These are phyloP conservation scores for Yarrowia phangngaensis DNA, from an alignment of 805 yeast genomes.

Conservation along the genomic window DNA sequence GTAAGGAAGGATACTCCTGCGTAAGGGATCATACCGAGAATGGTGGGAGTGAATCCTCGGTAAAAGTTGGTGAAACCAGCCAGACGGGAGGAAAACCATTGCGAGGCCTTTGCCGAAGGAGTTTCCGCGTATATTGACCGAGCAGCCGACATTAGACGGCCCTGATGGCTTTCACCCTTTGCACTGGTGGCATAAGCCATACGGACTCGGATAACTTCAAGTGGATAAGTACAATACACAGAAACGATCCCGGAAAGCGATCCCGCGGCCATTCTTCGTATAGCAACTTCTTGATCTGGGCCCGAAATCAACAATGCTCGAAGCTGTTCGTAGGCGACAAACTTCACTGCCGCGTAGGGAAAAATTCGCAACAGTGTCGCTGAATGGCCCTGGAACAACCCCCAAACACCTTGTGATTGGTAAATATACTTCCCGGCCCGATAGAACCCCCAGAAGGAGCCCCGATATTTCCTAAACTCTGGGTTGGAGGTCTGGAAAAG, in stretches of 20 bases:
- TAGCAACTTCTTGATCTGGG: slow-evolving; percentile 69
- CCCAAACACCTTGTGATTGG: slow-evolving; percentile 64
- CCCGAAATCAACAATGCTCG: slow-evolving; percentile 73
- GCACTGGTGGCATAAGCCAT: slow-evolving; percentile 75
- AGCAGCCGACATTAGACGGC: slow-evolving; percentile 25
- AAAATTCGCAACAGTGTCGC: slow-evolving; percentile 87
- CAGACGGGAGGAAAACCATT: slow-evolving; percentile 14
- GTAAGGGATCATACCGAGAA: slow-evolving; percentile 93
- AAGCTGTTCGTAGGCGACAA: slow-evolving; percentile 93
- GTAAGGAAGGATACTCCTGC: slow-evolving; percentile 97
- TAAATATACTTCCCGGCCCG: slow-evolving; percentile 68
- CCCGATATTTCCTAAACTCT: slow-evolving; percentile 72
- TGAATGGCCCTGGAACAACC: slow-evolving; percentile 92
- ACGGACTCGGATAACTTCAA: slow-evolving; percentile 85
- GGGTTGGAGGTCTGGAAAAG: slow-evolving; percentile 94
- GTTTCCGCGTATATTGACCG: slow-evolving; percentile 37
- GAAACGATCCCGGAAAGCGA: slow-evolving; percentile 83
- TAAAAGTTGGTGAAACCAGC: slow-evolving; percentile 64
- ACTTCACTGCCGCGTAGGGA: slow-evolving; percentile 96
- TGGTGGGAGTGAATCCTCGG: slow-evolving; percentile 91
- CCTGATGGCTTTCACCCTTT: neutral
- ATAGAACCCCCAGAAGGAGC: slow-evolving; percentile 71
- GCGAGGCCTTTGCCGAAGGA: slow-evolving; percentile 25
- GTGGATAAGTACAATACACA: slow-evolving; percentile 86
- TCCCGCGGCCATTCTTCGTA: slow-evolving; percentile 79